Evolutionary conservation across 129 eudicot genomes (phyloP).

Genomic region (Gnaphalium uliginosum): DNA sequence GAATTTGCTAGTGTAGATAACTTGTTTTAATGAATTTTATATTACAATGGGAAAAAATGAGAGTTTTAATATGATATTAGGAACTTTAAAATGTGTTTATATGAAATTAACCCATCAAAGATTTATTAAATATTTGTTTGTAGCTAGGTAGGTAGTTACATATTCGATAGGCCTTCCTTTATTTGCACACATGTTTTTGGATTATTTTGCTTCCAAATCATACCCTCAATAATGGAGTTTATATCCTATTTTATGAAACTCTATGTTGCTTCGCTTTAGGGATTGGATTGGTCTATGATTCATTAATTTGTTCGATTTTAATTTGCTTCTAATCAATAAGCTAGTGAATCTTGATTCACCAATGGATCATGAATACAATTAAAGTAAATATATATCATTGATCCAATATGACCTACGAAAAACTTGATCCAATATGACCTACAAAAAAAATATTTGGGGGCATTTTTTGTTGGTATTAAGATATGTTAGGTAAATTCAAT

Average conservation of each 20-base stretch:
- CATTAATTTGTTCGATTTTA: conserved; percentile 19
- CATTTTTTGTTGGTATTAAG: too few relatives aligned
- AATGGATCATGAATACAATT: not conserved
- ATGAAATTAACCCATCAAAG: too few relatives aligned
- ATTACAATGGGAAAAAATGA: too few relatives aligned
- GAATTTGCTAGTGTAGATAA: too few relatives aligned
- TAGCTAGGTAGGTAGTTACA: not conserved
- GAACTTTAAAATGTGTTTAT: too few relatives aligned
- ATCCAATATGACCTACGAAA: too few relatives aligned
- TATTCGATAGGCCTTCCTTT: conserved; percentile 14
- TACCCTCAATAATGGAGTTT: conserved; percentile 20
- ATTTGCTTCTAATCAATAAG: conserved; percentile 9
- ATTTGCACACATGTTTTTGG: conserved; percentile 7
- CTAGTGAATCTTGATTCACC: conserved; percentile 4
- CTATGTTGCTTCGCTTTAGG: conserved; percentile 37
- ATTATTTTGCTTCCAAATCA: conserved; percentile 24
- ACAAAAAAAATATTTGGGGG: too few relatives aligned
- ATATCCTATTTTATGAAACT: conserved; percentile 1
- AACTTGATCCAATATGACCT: too few relatives aligned
- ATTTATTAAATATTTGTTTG: not conserved
- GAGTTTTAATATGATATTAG: too few relatives aligned
- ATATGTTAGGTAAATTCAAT: too few relatives aligned
- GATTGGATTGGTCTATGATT: conserved; percentile 17
- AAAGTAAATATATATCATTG: too few relatives aligned
- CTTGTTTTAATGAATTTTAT: too few relatives aligned